Evolutionary conservation across 2,329 filamentous ascomycete genomes (phyloP), one percentile per base, ranked within the genome.

Genomic region (Diaporthe ilicicola): DNA sequence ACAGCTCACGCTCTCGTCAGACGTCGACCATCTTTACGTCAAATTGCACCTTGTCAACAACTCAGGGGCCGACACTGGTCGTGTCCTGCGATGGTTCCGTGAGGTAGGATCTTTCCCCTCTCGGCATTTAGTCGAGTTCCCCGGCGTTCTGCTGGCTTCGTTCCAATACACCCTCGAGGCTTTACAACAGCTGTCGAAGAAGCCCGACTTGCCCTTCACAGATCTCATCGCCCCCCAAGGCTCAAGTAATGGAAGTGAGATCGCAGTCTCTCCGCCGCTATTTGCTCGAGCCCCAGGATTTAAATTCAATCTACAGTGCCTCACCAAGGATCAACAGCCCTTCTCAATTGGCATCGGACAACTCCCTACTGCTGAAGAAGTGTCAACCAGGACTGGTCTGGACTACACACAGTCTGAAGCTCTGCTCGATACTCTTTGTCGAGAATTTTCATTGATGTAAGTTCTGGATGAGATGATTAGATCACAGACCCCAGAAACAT

Each of bases 111-210:
- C 27, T 12, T 6, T n/a, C 0, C 69, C 54, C 1, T 19, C 15
- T 0, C 74, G 75, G 46, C 77, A 75, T 19, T 81, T 92, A 0
- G 82, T 92, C 1, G 90, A 92, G 73, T 91, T 92, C 69, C 90
- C 89, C 0, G 87, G 87, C 0, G 80, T 92, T 4, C 77, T 92
- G 2, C 79, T 91, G 2, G 84, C 86, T 0, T 84, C 89, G 0
- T 92, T 92, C 74, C 79, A 84, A 32, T 87, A 88, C 32, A 90
- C 87, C 0, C 81, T 92, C 0, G 78, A 82, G 53, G 86, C 86
- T 0, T 79, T 92, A 3, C 88, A 92, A 75, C 76, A 78, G 1
- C 88, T 91, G 81, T 83, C 82, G 12, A 74, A 75, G 15, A 79
- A 72, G 19, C 78, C 79, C 0, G 75, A 83, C 37, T 72, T 90